These are phyloP conservation scores for Cryphonectria parasitica DNA, from an alignment of 2,329 filamentous ascomycete genomes.

Conservation along the genomic window DNA sequence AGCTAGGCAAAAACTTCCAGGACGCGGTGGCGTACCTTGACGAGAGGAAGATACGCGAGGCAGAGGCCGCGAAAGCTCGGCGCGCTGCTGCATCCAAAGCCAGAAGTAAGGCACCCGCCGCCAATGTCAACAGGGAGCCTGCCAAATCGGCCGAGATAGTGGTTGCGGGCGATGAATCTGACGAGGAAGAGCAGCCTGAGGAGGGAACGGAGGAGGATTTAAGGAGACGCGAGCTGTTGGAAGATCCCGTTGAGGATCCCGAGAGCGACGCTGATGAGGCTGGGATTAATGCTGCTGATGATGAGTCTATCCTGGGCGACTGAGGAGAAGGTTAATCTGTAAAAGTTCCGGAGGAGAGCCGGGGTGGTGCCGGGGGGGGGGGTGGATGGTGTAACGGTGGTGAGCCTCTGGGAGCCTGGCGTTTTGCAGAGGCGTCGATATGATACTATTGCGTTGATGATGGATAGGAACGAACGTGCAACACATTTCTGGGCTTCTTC, in stretches of 20 bases:
- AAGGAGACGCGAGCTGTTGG: conserved; percentile 56
- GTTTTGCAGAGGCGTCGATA: conserved; percentile 25
- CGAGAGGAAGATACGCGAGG: conserved; percentile 60
- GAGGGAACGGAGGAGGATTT: conserved; percentile 65
- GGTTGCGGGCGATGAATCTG: conserved; percentile 47
- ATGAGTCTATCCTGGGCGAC: conserved; percentile 52
- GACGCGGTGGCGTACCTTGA: conserved; percentile 84
- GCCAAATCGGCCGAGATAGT: conserved; percentile 51
- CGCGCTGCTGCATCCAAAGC: conserved; percentile 37
- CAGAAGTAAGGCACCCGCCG: conserved; percentile 43
- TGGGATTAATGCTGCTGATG: conserved; percentile 45
- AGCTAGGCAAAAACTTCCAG: conserved; percentile 82
- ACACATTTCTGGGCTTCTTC: background rate
- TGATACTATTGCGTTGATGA: conserved; percentile 1
- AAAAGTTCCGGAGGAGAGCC: too few species aligned
- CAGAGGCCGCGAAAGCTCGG: conserved; percentile 45
- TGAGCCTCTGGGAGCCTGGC: conserved; percentile 24
- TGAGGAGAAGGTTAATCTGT: conserved; percentile 34
- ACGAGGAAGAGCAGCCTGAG: conserved; percentile 50
- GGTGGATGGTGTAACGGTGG: too few species aligned
- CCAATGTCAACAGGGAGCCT: conserved; percentile 40
- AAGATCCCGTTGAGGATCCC: conserved; percentile 47
- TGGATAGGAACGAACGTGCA: conserved; percentile 2
- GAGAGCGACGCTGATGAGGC: conserved; percentile 44
- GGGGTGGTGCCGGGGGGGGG: too few species aligned